A percentile compares a stretch with the other conserved stretches of the same genome.
Evolutionary conservation across 768 basidiomycete species (phyloP).

Genomic region (Hypholoma fasciculare): DNA sequence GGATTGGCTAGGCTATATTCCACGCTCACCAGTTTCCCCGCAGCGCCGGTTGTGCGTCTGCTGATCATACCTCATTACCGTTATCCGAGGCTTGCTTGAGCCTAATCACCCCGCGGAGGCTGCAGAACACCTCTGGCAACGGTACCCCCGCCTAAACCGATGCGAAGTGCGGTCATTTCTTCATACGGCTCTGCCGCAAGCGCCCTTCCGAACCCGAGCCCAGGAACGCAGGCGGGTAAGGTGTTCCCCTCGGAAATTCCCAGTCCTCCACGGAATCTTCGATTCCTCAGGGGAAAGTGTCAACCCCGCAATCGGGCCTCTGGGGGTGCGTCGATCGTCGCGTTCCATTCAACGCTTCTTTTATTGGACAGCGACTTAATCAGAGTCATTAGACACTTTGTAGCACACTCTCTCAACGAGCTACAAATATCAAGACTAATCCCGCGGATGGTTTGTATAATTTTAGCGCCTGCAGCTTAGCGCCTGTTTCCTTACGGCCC

Average conservation of each 20-base stretch:
- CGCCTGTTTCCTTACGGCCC: too few species aligned
- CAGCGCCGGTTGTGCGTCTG: not conserved
- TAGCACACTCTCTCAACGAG: too few species aligned
- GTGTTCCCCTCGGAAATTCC: not conserved
- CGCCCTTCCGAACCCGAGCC: not conserved
- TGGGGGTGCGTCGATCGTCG: constrained; percentile 3
- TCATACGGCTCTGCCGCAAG: not conserved
- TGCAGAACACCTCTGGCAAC: not conserved
- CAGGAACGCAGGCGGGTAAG: not conserved
- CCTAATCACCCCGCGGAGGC: constrained; percentile 5
- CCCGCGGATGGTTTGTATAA: too few species aligned
- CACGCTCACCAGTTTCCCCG: not conserved
- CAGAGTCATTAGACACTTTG: too few species aligned
- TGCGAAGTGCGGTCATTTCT: not conserved
- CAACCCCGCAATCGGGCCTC: constrained; percentile 6
- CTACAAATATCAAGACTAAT: too few species aligned
- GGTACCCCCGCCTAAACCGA: too few species aligned
- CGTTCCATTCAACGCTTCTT: not conserved
- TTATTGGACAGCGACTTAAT: too few species aligned
- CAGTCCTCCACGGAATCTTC: constrained; percentile 1
- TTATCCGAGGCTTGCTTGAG: constrained; percentile 1
- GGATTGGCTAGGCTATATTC: not conserved
- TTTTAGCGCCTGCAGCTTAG: too few species aligned
- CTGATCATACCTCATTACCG: not conserved
- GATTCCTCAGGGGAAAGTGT: not conserved